A percentile compares a stretch with the other conserved stretches of the same genome.
Evolutionary conservation across 2,329 filamentous ascomycete genomes (phyloP).

Genomic region (Botryosphaeria dothidea): DNA sequence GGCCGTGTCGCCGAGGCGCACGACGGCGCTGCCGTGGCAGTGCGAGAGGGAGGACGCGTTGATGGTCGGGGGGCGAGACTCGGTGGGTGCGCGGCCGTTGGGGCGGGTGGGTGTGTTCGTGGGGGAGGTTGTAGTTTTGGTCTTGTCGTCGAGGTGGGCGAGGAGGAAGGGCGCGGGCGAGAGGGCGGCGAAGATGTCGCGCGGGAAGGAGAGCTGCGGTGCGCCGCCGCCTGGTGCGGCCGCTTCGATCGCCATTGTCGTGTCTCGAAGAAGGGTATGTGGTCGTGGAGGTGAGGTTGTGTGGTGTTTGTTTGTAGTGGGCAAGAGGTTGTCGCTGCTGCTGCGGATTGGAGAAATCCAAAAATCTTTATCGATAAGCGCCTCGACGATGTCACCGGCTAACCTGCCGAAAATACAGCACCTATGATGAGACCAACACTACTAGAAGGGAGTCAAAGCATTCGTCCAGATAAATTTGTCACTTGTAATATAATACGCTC

Average conservation of each 20-base stretch:
- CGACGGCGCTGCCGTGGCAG: conserved; percentile 84
- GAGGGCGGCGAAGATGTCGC: conserved; percentile 82
- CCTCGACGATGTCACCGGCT: neutral
- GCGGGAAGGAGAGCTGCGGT: conserved; percentile 51
- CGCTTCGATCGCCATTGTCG: conserved; percentile 9
- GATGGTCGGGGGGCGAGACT: conserved; percentile 71
- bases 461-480: too few species aligned
- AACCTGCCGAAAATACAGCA: neutral
- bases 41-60: conserved; percentile 86
- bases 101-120: conserved; percentile 66
- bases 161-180: conserved; percentile 87
- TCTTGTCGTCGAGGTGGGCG: conserved; percentile 71
- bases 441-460: too few species aligned
- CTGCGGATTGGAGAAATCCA: neutral
- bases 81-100: conserved; percentile 72
- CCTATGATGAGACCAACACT: too few species aligned
- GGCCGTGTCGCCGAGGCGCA: conserved; percentile 85
- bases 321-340: neutral
- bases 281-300: neutral
- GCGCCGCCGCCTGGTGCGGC: neutral
- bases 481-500: too few species aligned
- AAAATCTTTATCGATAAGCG: conserved; percentile 10
- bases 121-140: conserved; percentile 28
- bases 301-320: neutral
- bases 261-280: neutral